A percentile compares a stretch with the other conserved stretches of the same genome.
phyloP scores from a whole-genome alignment of 1,284 basidiomycete species.

The Lignosus rhinocerotis region DNA sequence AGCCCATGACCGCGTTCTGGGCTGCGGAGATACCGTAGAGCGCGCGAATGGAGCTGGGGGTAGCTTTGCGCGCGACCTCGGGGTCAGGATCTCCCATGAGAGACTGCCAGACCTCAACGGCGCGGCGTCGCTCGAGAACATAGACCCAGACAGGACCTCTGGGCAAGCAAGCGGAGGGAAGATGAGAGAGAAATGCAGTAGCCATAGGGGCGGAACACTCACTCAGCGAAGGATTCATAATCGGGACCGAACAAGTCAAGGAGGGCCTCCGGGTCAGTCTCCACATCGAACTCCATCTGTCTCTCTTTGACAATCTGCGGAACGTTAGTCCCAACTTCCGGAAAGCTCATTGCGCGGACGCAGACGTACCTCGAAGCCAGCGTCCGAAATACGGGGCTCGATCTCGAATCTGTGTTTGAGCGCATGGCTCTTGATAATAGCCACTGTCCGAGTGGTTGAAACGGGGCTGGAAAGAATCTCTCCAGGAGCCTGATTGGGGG shows the following conservation, averaged over 20 bases:
- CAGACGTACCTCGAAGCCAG: constrained; percentile 68
- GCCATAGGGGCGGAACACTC: constrained; percentile 35
- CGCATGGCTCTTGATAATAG: constrained; percentile 78
- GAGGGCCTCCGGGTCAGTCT: constrained; percentile 73
- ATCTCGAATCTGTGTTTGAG: constrained; percentile 71
- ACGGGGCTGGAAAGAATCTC: constrained; percentile 24
- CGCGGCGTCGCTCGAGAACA: constrained; percentile 75
- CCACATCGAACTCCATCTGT: constrained; percentile 81
- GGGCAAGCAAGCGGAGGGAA: constrained; percentile 2
- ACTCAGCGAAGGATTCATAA: constrained; percentile 72
- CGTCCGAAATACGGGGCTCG: constrained; percentile 71
- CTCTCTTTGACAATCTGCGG: constrained; percentile 76
- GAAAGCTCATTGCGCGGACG: neutral
- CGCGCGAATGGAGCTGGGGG: constrained; percentile 67
- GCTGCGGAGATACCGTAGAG: constrained; percentile 54
- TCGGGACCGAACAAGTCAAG: constrained; percentile 77
- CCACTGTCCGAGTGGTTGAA: constrained; percentile 58
- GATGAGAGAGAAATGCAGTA: constrained; percentile 5
- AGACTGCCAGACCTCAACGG: constrained; percentile 73
- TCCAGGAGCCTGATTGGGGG: constrained; percentile 22
- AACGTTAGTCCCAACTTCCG: neutral
- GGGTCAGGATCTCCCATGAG: constrained; percentile 71
- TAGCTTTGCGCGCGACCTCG: constrained; percentile 48
- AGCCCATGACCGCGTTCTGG: constrained; percentile 73
- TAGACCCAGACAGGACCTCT: constrained; percentile 87